A percentile compares a stretch with the other conserved stretches of the same genome.
Conservation (phyloP, 2,329 filamentous ascomycete species). For the Aspergillus neoniger region DNA sequence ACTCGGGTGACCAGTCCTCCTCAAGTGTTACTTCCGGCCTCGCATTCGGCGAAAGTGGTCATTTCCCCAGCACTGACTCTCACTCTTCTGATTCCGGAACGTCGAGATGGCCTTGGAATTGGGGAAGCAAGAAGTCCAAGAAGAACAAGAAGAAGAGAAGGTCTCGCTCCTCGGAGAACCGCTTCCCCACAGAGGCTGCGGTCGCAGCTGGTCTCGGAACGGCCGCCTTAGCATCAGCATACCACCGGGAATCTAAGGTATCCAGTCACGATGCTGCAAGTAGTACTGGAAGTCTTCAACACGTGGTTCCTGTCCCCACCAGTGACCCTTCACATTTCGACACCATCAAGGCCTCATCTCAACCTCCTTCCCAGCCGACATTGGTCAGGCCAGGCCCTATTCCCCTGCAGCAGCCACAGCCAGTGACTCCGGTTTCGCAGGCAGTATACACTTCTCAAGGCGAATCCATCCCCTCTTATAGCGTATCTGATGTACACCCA, state of each 20-base stretch:
- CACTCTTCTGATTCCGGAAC: conserved; percentile 57
- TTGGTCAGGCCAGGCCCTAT: conserved; percentile 59
- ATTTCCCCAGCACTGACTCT: conserved; percentile 54
- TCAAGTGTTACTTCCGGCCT: conserved; percentile 59
- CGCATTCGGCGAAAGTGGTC: conserved; percentile 59
- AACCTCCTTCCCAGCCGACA: conserved; percentile 29
- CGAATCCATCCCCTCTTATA: conserved; percentile 43
- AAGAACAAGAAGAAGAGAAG: conserved; percentile 27
- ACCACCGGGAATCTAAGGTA: conserved; percentile 29
- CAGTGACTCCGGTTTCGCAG: conserved; percentile 70
- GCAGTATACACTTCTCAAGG: conserved; percentile 61
- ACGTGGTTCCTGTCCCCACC: conserved; percentile 67
- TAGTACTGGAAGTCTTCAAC: conserved; percentile 52
- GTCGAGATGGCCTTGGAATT: conserved; percentile 63
- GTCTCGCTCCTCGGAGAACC: conserved; percentile 22
- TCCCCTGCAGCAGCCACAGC: conserved; percentile 82
- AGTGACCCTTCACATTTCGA: conserved; percentile 67
- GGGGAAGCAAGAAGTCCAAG: conserved; percentile 49
- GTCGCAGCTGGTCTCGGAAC: conserved; percentile 46
- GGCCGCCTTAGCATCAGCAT: conserved; percentile 43
- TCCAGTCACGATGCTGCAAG: conserved; percentile 36
- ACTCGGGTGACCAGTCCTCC: conserved; percentile 56
- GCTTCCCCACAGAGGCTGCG: conserved; percentile 35
- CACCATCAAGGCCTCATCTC: conserved; percentile 41
- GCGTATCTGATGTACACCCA: conserved; percentile 42